Base-by-base conservation (phyloP, 768 basidiomycete species). In the Coprinopsis strossmayeri region DNA sequence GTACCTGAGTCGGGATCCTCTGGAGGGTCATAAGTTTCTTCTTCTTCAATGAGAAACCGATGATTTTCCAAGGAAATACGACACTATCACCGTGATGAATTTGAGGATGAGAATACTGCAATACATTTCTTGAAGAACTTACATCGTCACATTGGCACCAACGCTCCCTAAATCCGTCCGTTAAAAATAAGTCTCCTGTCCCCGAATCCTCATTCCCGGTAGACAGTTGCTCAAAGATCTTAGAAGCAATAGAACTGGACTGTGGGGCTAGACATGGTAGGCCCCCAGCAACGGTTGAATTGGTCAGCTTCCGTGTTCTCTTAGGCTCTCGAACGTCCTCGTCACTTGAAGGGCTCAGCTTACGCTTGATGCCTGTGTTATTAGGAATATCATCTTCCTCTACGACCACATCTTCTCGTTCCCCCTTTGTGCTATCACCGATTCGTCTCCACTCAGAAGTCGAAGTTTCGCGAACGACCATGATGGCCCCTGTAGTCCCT, bases 1-100 rank as follows among this genome's bases (percentile, higher is more conserved):
- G 32, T 51, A 82, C 89, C 81, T 52, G 82, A 88, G 60, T 92
- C 90, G 9, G 90, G 89, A 63, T 91, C 90, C 57, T 87, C 82
- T 2, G 89, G 90, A 1, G 86, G 87, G 59, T 89, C 85, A 52
- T 88, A 91, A 0, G 83, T 88, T 34, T 88, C 87, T 53, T 91
- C 90, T 61, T 87, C 86, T 53, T 85, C 74, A 10, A 88, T 63
- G 20, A 91, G 68, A 63, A 74, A 90, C 23, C 78, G 70, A 56
- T 77, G 67, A 13, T 65, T 62, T 56, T 76, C 65, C 34, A 91
- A 65, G 5, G 68, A 70, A 0, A 75, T 68, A 3, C 78, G 62
- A 64, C 88, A 91, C 84, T 89, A 54, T 2, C 50, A 46, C 43
- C 25, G 42, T 34, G 42, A 39, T 23, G 28, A n/a, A 13, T 35